phyloP scores from a whole-genome alignment of 2,329 filamentous ascomycete genomes.

The Alternaria ethzedia region DNA sequence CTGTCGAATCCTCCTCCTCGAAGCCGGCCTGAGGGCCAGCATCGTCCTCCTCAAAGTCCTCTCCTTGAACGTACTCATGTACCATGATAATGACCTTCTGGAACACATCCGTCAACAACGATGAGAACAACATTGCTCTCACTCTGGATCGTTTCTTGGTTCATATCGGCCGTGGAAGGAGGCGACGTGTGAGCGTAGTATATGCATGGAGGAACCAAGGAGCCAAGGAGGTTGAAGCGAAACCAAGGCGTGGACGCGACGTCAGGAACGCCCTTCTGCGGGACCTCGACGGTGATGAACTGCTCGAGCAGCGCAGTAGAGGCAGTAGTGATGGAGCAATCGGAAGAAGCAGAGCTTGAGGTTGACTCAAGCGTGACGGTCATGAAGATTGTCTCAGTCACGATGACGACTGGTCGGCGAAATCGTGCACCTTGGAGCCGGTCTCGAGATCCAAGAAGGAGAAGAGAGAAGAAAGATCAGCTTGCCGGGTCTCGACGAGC shows the following conservation, averaged over 20 bases:
- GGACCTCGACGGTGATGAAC: not conserved
- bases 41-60: not conserved
- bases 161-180: not conserved
- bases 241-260: not conserved
- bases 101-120: not conserved
- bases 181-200: not conserved
- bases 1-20: not conserved
- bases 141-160: not conserved
- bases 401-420: slow-evolving; percentile 75
- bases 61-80: not conserved
- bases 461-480: not conserved
- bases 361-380: not conserved
- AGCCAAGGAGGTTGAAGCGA: not conserved
- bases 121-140: not conserved
- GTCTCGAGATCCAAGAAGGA: slow-evolving; percentile 78
- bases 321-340: not conserved
- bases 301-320: not conserved
- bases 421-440: slow-evolving; percentile 95
- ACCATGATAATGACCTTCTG: not conserved
- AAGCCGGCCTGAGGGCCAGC: not conserved
- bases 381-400: not conserved
- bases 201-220: not conserved
- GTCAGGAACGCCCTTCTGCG: not conserved
- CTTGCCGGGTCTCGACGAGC: slow-evolving; percentile 69
- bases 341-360: not conserved